Evolutionary conservation across 1,284 basidiomycete genomes (phyloP).

Genomic region (Pisolithus thermaeus): DNA sequence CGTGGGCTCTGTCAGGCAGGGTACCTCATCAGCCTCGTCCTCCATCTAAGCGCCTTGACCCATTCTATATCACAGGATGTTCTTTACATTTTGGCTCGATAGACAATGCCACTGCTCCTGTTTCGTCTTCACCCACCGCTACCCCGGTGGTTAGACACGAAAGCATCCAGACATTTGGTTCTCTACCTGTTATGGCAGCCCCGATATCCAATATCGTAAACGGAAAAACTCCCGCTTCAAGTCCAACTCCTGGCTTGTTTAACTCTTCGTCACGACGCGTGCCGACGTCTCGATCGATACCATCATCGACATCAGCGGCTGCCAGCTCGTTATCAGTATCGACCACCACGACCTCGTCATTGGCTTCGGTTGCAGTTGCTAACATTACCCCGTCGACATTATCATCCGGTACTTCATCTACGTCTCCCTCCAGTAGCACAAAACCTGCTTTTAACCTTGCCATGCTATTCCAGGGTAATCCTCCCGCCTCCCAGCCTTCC

Average conservation of each 20-base stretch:
- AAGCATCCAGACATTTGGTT: slow-evolving; percentile 74
- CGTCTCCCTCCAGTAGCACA: slow-evolving; percentile 24
- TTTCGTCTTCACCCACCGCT: slow-evolving; percentile 64
- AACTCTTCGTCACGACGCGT: slow-evolving; percentile 27
- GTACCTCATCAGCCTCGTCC: slow-evolving; percentile 32
- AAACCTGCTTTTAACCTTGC: slow-evolving; percentile 37
- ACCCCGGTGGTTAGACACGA: slow-evolving; percentile 62
- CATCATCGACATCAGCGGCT: slow-evolving; percentile 29
- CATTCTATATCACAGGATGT: slow-evolving; percentile 37
- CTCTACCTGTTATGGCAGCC: slow-evolving; percentile 38
- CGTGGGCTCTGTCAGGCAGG: slow-evolving; percentile 57
- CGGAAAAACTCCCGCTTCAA: slow-evolving; percentile 40
- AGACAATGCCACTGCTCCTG: slow-evolving; percentile 61
- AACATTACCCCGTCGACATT: slow-evolving; percentile 3
- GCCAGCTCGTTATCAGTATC: slow-evolving; percentile 29
- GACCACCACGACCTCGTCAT: slow-evolving; percentile 11
- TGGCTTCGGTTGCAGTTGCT: slow-evolving; percentile 23
- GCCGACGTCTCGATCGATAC: slow-evolving; percentile 30
- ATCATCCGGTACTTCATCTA: slow-evolving; percentile 27
- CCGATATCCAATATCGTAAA: slow-evolving; percentile 43
- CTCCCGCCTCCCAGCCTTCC: slow-evolving; percentile 24
- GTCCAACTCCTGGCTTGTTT: slow-evolving; percentile 22
- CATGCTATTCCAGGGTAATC: slow-evolving; percentile 60
- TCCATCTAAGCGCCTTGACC: background rate
- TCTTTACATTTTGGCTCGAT: slow-evolving; percentile 82